phyloP scores from a whole-genome alignment of 2,329 filamentous ascomycete genomes.

The Penicillium sclerotiorum region DNA sequence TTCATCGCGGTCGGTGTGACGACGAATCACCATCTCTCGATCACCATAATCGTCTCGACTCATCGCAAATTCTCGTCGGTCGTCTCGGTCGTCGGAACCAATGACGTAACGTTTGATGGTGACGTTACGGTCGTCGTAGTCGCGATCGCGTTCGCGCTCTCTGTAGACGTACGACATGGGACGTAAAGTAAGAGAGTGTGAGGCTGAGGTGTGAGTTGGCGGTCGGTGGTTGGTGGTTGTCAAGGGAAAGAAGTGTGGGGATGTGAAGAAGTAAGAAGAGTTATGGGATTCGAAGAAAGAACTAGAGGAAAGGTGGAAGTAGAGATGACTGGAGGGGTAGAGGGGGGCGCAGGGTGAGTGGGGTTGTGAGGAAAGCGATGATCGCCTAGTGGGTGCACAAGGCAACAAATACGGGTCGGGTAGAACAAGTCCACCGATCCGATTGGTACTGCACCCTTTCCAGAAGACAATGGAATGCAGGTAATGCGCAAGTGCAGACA shows the following conservation, averaged over 20 bases:
- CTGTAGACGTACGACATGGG: constrained; percentile 43
- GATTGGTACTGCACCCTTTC: constrained; percentile 19
- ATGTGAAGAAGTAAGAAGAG: no score
- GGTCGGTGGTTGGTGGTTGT: constrained; percentile 11
- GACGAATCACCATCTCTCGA: constrained; percentile 49
- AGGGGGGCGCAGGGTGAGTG: constrained; percentile 25
- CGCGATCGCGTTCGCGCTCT: constrained; percentile 43
- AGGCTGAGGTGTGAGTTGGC: constrained; percentile 10
- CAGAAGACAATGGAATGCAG: constrained; percentile 15
- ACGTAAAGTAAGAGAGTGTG: constrained; percentile 16
- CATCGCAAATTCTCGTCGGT: constrained; percentile 38
- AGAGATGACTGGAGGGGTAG: background rate
- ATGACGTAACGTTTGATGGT: constrained; percentile 62
- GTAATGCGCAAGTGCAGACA: background rate
- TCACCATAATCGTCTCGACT: constrained; percentile 34
- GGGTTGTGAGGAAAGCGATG: constrained; percentile 14
- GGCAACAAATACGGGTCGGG: constrained; percentile 5
- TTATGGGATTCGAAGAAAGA: background rate
- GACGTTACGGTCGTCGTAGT: constrained; percentile 48
- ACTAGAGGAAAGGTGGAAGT: background rate
- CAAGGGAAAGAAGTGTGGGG: constrained; percentile 8
- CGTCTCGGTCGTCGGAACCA: constrained; percentile 41
- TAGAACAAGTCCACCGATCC: constrained; percentile 7
- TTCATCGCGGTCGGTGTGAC: constrained; percentile 50
- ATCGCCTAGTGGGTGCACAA: constrained; percentile 19